Evolutionary conservation across 768 basidiomycete species (phyloP).

Genomic region (Suillus variegatus): DNA sequence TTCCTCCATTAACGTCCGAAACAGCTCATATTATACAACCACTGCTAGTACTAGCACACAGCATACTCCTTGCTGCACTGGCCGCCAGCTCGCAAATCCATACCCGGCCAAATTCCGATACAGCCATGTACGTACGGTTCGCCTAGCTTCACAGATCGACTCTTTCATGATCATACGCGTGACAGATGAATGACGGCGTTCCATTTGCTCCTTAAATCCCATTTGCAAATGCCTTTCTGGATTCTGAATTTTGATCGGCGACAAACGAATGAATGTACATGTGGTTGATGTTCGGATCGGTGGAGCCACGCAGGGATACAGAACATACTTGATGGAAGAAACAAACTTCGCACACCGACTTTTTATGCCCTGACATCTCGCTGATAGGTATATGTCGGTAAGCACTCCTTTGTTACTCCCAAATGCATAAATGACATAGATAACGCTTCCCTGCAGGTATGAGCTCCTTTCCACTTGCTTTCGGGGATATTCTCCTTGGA

Average conservation of each 20-base stretch:
- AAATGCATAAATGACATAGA: neutral
- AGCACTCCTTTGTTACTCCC: neutral
- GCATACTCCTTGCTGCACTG: neutral
- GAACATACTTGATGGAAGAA: neutral
- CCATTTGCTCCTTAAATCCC: neutral
- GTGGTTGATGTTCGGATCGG: neutral
- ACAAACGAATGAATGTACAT: neutral
- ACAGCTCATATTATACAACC: neutral
- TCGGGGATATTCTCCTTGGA: neutral
- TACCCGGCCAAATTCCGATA: neutral
- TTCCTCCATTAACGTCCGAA: neutral
- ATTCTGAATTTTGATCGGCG: neutral
- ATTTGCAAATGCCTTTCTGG: neutral
- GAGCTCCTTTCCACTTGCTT: neutral
- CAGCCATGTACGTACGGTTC: neutral
- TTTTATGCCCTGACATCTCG: neutral
- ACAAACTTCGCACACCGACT: neutral
- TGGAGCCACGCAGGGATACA: neutral
- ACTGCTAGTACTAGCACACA: neutral
- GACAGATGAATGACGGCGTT: neutral
- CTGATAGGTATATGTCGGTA: neutral
- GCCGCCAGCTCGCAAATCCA: neutral
- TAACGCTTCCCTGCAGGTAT: neutral
- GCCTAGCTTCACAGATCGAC: neutral
- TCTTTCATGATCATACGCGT: neutral